phyloP scores from a whole-genome alignment of 2,329 filamentous ascomycete genomes.

The Fusarium subtropicale region DNA sequence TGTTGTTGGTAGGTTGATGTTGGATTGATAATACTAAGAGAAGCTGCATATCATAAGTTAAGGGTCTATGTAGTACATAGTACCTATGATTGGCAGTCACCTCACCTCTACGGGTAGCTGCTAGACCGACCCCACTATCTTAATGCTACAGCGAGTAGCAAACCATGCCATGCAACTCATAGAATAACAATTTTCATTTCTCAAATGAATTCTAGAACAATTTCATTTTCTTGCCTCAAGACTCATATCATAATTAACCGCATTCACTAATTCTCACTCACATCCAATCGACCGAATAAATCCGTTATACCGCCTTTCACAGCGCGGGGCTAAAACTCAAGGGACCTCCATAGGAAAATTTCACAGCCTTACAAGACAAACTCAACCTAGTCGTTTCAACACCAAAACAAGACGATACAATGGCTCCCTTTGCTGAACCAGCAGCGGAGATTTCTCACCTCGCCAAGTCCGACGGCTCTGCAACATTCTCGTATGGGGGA shows the following conservation, averaged over 20 bases:
- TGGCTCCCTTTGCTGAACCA: conserved; percentile 62
- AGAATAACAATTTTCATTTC: conserved; percentile 2
- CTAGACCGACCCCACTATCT: conserved; percentile 20
- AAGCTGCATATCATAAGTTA: conserved; percentile 28
- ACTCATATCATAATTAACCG: neutral
- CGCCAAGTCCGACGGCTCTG: conserved; percentile 81
- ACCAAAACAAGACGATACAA: conserved; percentile 46
- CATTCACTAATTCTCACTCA: neutral
- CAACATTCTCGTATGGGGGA: conserved; percentile 78
- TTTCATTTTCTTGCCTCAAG: neutral
- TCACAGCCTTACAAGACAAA: conserved; percentile 22
- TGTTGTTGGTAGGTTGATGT: conserved; percentile 18
- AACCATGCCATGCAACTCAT: conserved; percentile 8
- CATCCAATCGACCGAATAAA: neutral
- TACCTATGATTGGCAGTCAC: conserved; percentile 25
- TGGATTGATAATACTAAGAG: conserved; percentile 7
- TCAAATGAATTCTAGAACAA: neutral
- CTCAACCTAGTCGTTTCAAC: conserved; percentile 14
- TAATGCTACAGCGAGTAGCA: conserved; percentile 9
- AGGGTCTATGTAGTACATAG: conserved; percentile 3
- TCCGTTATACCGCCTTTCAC: neutral
- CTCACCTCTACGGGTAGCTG: conserved; percentile 12
- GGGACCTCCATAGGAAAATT: conserved; percentile 28
- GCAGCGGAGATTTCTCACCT: conserved; percentile 69
- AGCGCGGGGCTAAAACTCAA: conserved; percentile 20